Percentiles rank a stretch among this genome's conserved stretches.
phyloP scores from a whole-genome alignment of 148 eudicot genomes.

The Camellia sinensis region DNA sequence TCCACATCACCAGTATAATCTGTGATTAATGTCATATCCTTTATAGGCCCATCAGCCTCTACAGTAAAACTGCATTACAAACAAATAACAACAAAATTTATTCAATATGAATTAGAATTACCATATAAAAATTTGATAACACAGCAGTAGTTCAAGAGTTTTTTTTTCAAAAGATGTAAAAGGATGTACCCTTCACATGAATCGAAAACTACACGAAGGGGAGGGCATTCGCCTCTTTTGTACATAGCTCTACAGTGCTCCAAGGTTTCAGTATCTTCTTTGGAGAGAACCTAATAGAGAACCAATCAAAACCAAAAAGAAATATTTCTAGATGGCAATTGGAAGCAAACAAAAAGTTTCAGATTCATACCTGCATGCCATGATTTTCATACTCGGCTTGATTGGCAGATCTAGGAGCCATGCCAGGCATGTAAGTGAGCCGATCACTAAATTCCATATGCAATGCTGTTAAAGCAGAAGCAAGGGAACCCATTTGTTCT shows the following conservation, averaged over 20 bases:
- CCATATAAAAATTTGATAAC: no score
- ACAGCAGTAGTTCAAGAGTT: not conserved
- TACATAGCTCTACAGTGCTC: slow-evolving; percentile 67
- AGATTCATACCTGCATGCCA: slow-evolving; percentile 78
- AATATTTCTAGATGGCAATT: not conserved
- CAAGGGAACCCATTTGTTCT: slow-evolving; percentile 82
- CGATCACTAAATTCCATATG: slow-evolving; percentile 65
- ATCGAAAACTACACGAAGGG: slow-evolving; percentile 72
- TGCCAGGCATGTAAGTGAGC: slow-evolving; percentile 63
- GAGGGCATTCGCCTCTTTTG: slow-evolving; percentile 76
- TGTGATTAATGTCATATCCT: slow-evolving; percentile 72
- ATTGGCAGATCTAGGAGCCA: slow-evolving; percentile 90
- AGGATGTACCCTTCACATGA: slow-evolving; percentile 64
- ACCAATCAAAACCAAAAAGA: not conserved
- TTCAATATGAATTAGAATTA: not conserved
- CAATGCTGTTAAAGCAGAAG: slow-evolving; percentile 58
- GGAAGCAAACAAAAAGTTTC: not conserved
- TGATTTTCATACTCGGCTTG: slow-evolving; percentile 68
- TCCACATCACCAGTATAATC: slow-evolving; percentile 95
- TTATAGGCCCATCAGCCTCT: slow-evolving; percentile 78
- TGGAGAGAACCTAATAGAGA: slow-evolving; percentile 63
- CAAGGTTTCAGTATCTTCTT: slow-evolving; percentile 69
- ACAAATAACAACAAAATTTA: slow-evolving; percentile 2
- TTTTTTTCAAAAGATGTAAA: not conserved
- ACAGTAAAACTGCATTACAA: slow-evolving; percentile 65